Evolutionary conservation across 2,329 filamentous ascomycete genomes (phyloP).

Genomic region (Aspergillus udagawae): DNA sequence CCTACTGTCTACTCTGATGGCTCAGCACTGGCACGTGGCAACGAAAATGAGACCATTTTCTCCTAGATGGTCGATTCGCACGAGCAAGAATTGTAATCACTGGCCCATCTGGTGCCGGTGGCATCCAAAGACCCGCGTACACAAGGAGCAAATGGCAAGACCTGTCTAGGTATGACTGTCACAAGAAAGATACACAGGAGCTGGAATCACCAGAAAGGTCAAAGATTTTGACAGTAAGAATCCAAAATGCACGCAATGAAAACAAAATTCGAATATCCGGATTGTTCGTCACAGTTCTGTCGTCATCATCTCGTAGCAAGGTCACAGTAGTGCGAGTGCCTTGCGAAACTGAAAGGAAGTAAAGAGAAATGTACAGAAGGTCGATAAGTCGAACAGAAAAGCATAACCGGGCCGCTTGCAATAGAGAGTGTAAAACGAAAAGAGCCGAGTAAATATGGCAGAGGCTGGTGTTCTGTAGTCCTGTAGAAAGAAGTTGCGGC

Average conservation of each 20-base stretch:
- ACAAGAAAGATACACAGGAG: background rate
- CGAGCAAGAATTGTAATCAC: background rate
- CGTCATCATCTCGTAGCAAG: conserved; percentile 10
- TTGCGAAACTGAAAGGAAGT: conserved; percentile 1
- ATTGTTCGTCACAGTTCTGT: background rate
- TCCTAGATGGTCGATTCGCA: background rate
- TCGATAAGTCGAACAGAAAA: background rate
- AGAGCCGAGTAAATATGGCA: background rate
- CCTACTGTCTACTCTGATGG: background rate
- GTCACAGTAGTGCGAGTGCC: background rate
- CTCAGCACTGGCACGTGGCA: background rate
- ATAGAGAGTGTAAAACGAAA: background rate
- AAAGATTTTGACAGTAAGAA: background rate
- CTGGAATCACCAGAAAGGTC: background rate
- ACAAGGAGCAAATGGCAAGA: background rate
- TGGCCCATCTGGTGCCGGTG: background rate
- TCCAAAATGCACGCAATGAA: background rate
- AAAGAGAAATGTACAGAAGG: background rate
- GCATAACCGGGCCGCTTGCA: background rate
- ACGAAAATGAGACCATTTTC: background rate
- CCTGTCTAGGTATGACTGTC: background rate
- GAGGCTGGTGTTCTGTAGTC: background rate
- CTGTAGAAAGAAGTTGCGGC: background rate
- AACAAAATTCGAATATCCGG: background rate
- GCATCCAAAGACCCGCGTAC: background rate